Conservation (phyloP, 768 basidiomycete species). For the Polyporus arcularius region DNA sequence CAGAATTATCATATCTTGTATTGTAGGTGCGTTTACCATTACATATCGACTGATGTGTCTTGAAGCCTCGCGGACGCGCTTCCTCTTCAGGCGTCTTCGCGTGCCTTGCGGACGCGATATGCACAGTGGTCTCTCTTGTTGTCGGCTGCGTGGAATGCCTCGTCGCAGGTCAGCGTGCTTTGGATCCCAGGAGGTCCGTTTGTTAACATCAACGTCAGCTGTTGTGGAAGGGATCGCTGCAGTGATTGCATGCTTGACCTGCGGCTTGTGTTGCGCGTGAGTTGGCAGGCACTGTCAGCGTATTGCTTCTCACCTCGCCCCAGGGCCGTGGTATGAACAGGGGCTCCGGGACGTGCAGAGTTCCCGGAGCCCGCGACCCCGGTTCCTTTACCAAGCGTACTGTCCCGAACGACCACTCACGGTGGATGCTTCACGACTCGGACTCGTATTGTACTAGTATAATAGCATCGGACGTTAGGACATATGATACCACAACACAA, state of each 20-base stretch:
- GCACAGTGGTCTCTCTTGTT: constrained; percentile 8
- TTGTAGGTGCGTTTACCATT: constrained; percentile 5
- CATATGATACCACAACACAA: not conserved
- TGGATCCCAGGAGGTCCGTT: not conserved
- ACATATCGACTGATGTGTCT: not conserved
- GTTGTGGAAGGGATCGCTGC: constrained; percentile 7
- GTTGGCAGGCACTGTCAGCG: not conserved
- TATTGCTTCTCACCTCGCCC: not conserved
- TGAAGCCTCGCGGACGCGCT: not conserved
- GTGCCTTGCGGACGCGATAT: constrained; percentile 19
- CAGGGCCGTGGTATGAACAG: constrained; percentile 4
- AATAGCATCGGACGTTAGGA: not conserved
- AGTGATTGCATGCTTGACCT: constrained; percentile 12
- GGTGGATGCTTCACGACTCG: not conserved
- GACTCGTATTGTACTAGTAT: too few species aligned
- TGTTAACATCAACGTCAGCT: not conserved
- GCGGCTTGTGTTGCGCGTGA: constrained; percentile 11
- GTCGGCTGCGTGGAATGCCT: constrained; percentile 17
- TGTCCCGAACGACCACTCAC: too few species aligned
- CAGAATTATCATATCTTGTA: constrained; percentile 23
- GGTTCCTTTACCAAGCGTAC: too few species aligned
- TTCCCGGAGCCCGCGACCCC: constrained; percentile 14
- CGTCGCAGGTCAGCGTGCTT: constrained; percentile 5
- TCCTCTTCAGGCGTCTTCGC: constrained; percentile 11
- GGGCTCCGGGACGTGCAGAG: constrained; percentile 10